These are phyloP conservation scores for Geranium rotundifolium DNA, from an alignment of 345 rosid species.

Conservation along the genomic window DNA sequence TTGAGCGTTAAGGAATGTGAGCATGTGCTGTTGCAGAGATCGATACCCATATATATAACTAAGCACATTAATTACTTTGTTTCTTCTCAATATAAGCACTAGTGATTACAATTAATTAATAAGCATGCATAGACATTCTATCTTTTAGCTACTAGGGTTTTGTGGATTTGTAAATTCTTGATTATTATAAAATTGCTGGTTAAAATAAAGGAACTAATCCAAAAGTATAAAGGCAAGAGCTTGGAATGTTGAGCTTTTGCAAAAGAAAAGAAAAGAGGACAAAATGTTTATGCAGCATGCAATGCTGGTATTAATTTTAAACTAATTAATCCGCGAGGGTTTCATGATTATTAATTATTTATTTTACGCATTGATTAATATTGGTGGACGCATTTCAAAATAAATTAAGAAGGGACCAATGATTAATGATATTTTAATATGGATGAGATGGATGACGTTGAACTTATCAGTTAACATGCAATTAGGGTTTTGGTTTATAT, in stretches of 20 bases:
- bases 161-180: neutral
- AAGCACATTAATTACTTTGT: neutral
- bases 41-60: slow-evolving; percentile 8
- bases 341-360: no score
- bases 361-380: neutral
- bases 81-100: neutral
- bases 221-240: slow-evolving; percentile 25
- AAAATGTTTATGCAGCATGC: neutral
- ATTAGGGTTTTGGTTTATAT: neutral
- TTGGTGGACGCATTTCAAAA: neutral
- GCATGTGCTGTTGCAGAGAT: slow-evolving; percentile 34
- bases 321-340: no score
- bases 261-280: slow-evolving; percentile 11
- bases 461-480: neutral
- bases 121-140: neutral
- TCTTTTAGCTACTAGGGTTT: neutral
- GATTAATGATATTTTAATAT: neutral
- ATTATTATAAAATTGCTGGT: slow-evolving; percentile 7
- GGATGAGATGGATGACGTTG: neutral
- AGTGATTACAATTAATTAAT: neutral
- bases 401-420: neutral
- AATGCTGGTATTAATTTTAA: neutral
- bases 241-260: slow-evolving; percentile 25
- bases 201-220: slow-evolving; percentile 18
- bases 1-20: slow-evolving; percentile 32